Base-by-base conservation (phyloP, 768 basidiomycete species). In the Termitomyces sp. region DNA sequence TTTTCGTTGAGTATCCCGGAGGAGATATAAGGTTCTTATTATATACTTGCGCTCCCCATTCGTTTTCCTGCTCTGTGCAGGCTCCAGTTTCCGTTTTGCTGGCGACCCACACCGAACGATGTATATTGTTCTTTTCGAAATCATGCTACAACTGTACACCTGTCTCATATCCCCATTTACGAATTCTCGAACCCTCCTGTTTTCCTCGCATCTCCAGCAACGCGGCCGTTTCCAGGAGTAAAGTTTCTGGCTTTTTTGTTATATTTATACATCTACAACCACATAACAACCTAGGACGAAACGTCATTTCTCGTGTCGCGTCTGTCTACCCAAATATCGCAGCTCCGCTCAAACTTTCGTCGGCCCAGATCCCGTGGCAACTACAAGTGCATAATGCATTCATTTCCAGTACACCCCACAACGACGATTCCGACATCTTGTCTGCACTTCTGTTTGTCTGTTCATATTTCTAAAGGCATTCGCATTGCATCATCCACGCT, bases 1-100 rank as follows among this genome's bases (percentile, higher is more conserved):
- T 93, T 95, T 67, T 76, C 80, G 49, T 67, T 86, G 66, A 75
- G 74, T 67, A 82, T 89, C 59, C 77, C 87, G 40, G 75, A 81
- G 57, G 88, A 90, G 74, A 73, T 84, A 71, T 90, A 77, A 76
- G 45, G 38, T 49, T 26, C 43, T 41, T 61, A 58, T 57, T 61
- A 59, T 57, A 56, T 67, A 60, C 43, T 51, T 53, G 52, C 45
- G 26, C 32, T 26, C 15, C 15, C 30, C 40, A 15, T 50, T 21
- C 42, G 54, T 15, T 26, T 28, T 32, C 42, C 47, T 61, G 45
- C 60, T 32, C 6, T 35, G 28, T 48, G 35, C 51, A 53, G 45
- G 46, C 30, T 34, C 41, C 37, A 22, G 21, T 42, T 40, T 30
- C 48, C 51, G 53, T 47, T 32, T 42, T 43, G 24, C 43, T 42